Conservation (phyloP, 768 basidiomycete species). For the Mycena haematopus region DNA sequence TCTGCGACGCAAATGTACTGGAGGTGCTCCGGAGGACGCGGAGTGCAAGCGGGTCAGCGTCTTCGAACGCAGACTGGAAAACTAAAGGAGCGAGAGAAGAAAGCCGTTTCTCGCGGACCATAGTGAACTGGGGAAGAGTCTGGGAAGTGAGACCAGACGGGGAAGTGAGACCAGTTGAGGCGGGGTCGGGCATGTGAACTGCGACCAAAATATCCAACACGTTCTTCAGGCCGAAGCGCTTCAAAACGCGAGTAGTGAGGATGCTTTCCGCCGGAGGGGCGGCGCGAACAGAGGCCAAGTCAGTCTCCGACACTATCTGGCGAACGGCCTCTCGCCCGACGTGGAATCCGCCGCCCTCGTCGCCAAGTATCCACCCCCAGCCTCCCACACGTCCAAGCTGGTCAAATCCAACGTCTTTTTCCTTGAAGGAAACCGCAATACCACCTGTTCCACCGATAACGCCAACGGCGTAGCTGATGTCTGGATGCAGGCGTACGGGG, state of each 20-base stretch:
- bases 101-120: constrained; percentile 73
- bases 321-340: constrained; percentile 81
- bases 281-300: constrained; percentile 51
- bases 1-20: constrained; percentile 60
- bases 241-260: constrained; percentile 56
- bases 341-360: constrained; percentile 84
- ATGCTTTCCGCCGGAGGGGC: constrained; percentile 39
- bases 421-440: constrained; percentile 70
- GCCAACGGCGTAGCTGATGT: constrained; percentile 67
- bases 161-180: constrained; percentile 30
- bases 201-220: constrained; percentile 70
- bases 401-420: constrained; percentile 48
- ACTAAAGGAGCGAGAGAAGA: constrained; percentile 78
- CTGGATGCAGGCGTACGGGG: constrained; percentile 67
- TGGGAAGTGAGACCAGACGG: constrained; percentile 31
- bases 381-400: constrained; percentile 78
- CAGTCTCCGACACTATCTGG: constrained; percentile 64
- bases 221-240: constrained; percentile 59
- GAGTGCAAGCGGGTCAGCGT: constrained; percentile 69
- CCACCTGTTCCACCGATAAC: constrained; percentile 86
- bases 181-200: constrained; percentile 68
- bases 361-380: constrained; percentile 86
- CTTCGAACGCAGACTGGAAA: constrained; percentile 78
- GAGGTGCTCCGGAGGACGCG: constrained; percentile 61
- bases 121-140: constrained; percentile 36